Evolutionary conservation across 2,329 filamentous ascomycete genomes (phyloP).

Genomic region (Phoma sp.): DNA sequence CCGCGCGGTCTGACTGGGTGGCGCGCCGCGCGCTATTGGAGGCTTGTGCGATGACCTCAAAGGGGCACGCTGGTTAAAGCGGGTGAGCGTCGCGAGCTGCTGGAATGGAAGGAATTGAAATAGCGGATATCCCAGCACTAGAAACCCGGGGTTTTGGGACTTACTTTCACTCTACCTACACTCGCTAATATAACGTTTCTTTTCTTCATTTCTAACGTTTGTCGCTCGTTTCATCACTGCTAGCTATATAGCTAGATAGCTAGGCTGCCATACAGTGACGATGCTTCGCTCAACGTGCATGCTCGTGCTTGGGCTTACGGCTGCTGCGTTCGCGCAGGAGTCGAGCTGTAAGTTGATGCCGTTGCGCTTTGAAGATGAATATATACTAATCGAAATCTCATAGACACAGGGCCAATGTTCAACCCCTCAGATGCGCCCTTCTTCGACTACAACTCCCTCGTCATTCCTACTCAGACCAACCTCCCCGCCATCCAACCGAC

Average conservation of each 20-base stretch:
- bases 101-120: too few species aligned
- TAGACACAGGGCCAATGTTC: constrained; percentile 30
- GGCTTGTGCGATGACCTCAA: constrained; percentile 14
- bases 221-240: not conserved
- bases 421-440: constrained; percentile 27
- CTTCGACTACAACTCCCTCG: constrained; percentile 27
- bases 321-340: constrained; percentile 16
- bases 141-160: not conserved
- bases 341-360: constrained; percentile 11
- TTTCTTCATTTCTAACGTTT: constrained; percentile 6
- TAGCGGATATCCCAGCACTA: too few species aligned
- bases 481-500: constrained; percentile 13
- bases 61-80: not conserved
- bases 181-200: constrained; percentile 4
- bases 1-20: constrained; percentile 5
- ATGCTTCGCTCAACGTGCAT: constrained; percentile 24
- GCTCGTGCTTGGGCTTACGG: constrained; percentile 18
- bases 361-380: not conserved
- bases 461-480: constrained; percentile 23
- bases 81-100: not conserved
- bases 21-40: constrained; percentile 11
- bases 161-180: not conserved
- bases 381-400: too few species aligned
- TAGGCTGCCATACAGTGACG: not conserved
- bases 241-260: too few species aligned